Percentiles rank a stretch among this genome's conserved stretches.
These are phyloP conservation scores for Rhododendron molle DNA, from an alignment of 148 eudicot genomes.

Conservation along the genomic window DNA sequence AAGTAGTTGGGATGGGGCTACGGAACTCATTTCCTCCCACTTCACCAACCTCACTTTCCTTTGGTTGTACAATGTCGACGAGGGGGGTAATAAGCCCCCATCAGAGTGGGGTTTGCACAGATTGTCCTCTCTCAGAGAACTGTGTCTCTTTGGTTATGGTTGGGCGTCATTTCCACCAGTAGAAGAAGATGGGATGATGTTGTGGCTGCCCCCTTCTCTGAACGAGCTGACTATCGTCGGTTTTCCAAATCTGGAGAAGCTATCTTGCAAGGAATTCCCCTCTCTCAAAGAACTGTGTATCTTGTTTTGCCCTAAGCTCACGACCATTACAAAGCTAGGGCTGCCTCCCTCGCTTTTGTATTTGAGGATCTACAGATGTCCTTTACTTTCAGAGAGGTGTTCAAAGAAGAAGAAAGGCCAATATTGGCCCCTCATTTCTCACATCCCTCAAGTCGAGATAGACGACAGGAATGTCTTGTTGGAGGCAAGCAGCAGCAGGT, in stretches of 20 bases:
- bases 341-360: too few species aligned
- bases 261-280: too few species aligned
- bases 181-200: background rate
- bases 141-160: background rate
- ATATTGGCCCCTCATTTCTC: background rate
- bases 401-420: background rate
- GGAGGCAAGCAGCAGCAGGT: too few species aligned
- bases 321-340: background rate
- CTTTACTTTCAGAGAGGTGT: background rate
- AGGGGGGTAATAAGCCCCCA: background rate
- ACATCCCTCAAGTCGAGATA: background rate
- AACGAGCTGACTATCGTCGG: rapidly evolving
- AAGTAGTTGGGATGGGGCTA: too few species aligned
- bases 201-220: background rate
- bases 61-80: background rate
- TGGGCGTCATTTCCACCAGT: background rate
- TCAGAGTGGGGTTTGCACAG: background rate
- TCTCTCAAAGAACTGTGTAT: too few species aligned
- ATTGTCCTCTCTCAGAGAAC: background rate
- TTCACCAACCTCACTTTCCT: background rate
- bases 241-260: background rate
- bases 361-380: background rate
- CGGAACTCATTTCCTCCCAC: too few species aligned
- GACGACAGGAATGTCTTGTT: too few species aligned
- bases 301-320: too few species aligned